Percentiles rank a stretch among this genome's conserved stretches.
These are phyloP conservation scores for Lumnitzera littorea DNA, from an alignment of 345 rosid species.

Conservation along the genomic window DNA sequence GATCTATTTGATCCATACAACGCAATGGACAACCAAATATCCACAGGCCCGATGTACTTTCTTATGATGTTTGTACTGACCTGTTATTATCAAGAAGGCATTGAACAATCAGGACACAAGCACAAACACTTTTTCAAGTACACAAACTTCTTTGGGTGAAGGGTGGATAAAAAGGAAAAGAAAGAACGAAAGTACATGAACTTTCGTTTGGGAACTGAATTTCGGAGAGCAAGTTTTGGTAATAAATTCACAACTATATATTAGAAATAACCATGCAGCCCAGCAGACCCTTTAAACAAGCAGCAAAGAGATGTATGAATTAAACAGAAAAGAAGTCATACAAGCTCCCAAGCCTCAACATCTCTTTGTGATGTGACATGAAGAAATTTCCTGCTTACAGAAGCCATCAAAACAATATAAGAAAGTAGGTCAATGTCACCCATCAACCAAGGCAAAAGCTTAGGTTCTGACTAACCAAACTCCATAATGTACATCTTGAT, in stretches of 20 bases:
- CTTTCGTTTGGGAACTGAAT: too few species aligned
- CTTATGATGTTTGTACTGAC: slow-evolving; percentile 55
- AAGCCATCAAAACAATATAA: not conserved
- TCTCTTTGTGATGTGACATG: slow-evolving; percentile 31
- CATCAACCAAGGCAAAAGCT: not conserved
- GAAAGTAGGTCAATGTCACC: not conserved
- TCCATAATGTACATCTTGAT: slow-evolving; percentile 60
- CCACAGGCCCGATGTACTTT: slow-evolving; percentile 71
- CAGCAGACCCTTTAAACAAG: too few species aligned
- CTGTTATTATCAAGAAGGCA: slow-evolving; percentile 19
- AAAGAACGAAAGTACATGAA: not conserved
- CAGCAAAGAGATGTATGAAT: not conserved
- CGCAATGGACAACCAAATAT: slow-evolving; percentile 53
- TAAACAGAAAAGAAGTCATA: slow-evolving; percentile 18
- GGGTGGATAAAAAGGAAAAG: not conserved
- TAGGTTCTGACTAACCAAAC: slow-evolving; percentile 35
- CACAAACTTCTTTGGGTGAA: not conserved
- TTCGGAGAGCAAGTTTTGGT: too few species aligned
- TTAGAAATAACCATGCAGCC: too few species aligned
- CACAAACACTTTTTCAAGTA: not conserved
- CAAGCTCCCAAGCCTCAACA: slow-evolving; percentile 80
- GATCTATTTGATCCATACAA: slow-evolving; percentile 9
- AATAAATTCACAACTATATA: too few species aligned
- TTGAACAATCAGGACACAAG: not conserved
- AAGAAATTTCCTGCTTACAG: slow-evolving; percentile 43